Evolutionary conservation across 1,284 basidiomycete genomes (phyloP), one percentile per base, ranked within the genome.

Genomic region (Bothia castanella): DNA sequence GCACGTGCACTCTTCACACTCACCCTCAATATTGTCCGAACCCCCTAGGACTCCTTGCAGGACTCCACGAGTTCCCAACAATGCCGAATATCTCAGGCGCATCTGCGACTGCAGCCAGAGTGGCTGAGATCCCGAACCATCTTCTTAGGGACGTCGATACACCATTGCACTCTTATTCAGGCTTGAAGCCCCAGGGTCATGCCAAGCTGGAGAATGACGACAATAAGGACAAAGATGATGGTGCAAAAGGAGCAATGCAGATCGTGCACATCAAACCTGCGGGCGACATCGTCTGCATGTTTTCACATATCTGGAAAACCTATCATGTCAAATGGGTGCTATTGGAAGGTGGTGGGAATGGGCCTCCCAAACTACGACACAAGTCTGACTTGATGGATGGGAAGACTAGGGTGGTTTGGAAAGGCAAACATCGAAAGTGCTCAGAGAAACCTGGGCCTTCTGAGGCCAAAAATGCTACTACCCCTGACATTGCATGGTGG

Each of bases 261-360:
- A 74, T 86, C 32, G 64, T 69, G 34, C 69, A 74, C 47, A 72
- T 83, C 45, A 71, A 72, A 49, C 70, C 74, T 16, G 78, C 72
- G 19, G 84, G 85, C 16, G 81, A 86, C 51, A 82, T 96, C 30
- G 58, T 84, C 2, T 94, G 97, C 63, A 74, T 92, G 46, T 97
- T 97, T 71, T 91, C 88, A 3, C 94, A 98, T 67, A 89, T 97
- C 63, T 82, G 78, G 61, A 92, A 96, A 73, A 92, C 88, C 10
- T 97, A 96, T 70, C 83, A 89, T 58, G 78, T 87, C 32, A 79
- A 85, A 54, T 87, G 85, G 84, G 78, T 86, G 36, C 54, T 85
- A 25, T 58, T 89, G 37, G 74, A 78, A 57, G 83, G 85, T 21
- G 80, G 74, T 10, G 59, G 60, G 14, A 45, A 56, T 10, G 58